A percentile compares a stretch with the other conserved stretches of the same genome.
These are phyloP conservation scores for Geotrichum bryndzae DNA, from an alignment of 1,139 yeast species.

Conservation along the genomic window DNA sequence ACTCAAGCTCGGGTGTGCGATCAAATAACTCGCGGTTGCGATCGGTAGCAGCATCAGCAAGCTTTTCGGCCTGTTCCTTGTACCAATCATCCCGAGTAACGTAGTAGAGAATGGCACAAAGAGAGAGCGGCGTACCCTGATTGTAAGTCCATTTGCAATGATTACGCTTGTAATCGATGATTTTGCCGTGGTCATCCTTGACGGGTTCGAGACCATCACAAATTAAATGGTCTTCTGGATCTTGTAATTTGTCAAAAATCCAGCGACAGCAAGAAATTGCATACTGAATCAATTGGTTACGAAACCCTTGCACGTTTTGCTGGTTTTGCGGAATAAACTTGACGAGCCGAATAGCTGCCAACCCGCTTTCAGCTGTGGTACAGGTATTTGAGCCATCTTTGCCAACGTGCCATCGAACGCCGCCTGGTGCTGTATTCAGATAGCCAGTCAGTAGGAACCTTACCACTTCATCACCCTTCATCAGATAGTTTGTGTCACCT, in stretches of 20 bases:
- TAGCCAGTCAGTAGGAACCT: slow-evolving; percentile 64
- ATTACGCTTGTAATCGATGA: slow-evolving; percentile 39
- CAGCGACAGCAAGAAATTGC: slow-evolving; percentile 52
- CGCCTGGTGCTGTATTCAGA: slow-evolving; percentile 45
- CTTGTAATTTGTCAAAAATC: slow-evolving; percentile 48
- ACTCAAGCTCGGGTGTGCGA: slow-evolving; percentile 51
- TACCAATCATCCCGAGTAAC: slow-evolving; percentile 51
- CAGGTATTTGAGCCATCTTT: slow-evolving; percentile 59
- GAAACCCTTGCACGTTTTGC: slow-evolving; percentile 24
- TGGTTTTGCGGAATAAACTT: slow-evolving; percentile 46
- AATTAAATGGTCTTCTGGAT: slow-evolving; percentile 51
- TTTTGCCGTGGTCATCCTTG: slow-evolving; percentile 37
- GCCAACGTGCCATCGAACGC: slow-evolving; percentile 61
- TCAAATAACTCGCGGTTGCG: slow-evolving; percentile 55
- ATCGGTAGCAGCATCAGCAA: slow-evolving; percentile 56
- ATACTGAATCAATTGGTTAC: slow-evolving; percentile 42
- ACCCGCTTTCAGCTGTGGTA: slow-evolving; percentile 67
- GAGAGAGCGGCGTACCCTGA: slow-evolving; percentile 59
- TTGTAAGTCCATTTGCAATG: slow-evolving; percentile 64
- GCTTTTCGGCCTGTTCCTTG: slow-evolving; percentile 50
- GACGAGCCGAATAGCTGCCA: slow-evolving; percentile 57
- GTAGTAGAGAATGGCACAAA: slow-evolving; percentile 48
- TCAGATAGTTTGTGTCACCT: slow-evolving; percentile 48
- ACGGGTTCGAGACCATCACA: slow-evolving; percentile 49
- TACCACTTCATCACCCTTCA: slow-evolving; percentile 54